Evolutionary conservation across 257 asterid species (phyloP).

Genomic region (Solanum chilense): DNA sequence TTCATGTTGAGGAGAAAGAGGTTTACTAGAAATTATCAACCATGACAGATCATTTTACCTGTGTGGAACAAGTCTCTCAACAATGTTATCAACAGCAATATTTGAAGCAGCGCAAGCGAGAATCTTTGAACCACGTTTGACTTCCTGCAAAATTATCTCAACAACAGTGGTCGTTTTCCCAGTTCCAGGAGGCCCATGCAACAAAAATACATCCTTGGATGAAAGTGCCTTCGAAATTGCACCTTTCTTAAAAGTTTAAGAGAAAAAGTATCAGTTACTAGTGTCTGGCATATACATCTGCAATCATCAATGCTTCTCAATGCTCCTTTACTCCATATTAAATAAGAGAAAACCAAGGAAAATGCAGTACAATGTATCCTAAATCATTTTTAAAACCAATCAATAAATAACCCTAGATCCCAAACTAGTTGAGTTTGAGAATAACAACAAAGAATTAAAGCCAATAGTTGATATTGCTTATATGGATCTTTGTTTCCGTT

Average conservation of each 20-base stretch:
- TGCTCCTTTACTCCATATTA: not conserved
- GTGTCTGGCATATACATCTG: not conserved
- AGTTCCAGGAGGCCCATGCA: conserved; percentile 99
- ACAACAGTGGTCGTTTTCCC: conserved; percentile 99
- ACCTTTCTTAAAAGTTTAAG: conserved; percentile 42
- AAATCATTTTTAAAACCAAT: not conserved
- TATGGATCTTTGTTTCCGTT: not conserved
- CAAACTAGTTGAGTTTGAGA: not conserved
- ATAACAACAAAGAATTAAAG: not conserved
- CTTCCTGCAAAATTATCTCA: conserved; percentile 93
- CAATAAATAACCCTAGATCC: not conserved
- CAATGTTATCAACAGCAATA: conserved; percentile 97
- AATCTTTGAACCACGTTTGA: conserved; percentile 82
- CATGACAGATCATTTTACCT: conserved; percentile 29
- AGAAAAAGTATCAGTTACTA: not conserved
- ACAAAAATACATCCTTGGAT: conserved; percentile 86
- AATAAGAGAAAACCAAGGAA: not conserved
- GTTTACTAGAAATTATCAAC: not conserved
- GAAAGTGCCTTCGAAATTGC: conserved; percentile 87
- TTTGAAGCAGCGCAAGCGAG: conserved; percentile 99
- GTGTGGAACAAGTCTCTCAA: conserved; percentile 91
- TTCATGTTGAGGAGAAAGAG: not conserved
- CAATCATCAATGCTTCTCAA: not conserved
- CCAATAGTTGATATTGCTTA: not conserved
- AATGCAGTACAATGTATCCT: not conserved